Conservation (phyloP, 2,329 filamentous ascomycete species). For the Cytospora piceae region DNA sequence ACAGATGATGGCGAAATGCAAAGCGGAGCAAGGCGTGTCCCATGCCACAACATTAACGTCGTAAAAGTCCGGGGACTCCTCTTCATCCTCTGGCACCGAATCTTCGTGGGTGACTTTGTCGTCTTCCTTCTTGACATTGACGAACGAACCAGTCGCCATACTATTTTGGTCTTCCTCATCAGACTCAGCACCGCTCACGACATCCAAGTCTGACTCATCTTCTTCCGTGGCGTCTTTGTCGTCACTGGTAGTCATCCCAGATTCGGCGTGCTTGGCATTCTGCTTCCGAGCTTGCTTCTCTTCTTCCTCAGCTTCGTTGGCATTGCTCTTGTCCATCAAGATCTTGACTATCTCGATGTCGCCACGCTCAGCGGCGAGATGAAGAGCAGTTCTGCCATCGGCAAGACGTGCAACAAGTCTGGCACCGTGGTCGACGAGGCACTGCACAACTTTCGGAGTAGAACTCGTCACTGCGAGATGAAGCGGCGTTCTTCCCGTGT, state of each 20-base stretch:
- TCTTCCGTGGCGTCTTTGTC: conserved; percentile 42
- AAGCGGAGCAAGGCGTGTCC: conserved; percentile 73
- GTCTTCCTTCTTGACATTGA: conserved; percentile 62
- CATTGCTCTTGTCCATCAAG: conserved; percentile 72
- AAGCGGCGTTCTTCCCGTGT: conserved; percentile 77
- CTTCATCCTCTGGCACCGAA: conserved; percentile 57
- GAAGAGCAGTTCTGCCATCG: conserved; percentile 81
- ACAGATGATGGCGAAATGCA: conserved; percentile 78
- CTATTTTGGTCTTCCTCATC: conserved; percentile 57
- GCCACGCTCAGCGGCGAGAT: conserved; percentile 76
- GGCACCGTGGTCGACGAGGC: conserved; percentile 72
- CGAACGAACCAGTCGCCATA: conserved; percentile 71
- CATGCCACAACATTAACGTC: conserved; percentile 79
- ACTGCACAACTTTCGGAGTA: conserved; percentile 70
- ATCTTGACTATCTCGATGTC: conserved; percentile 69
- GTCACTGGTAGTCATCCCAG: conserved; percentile 33
- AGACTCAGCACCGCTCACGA: conserved; percentile 48
- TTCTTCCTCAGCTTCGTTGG: conserved; percentile 71
- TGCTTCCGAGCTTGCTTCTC: conserved; percentile 58
- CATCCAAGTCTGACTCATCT: conserved; percentile 48
- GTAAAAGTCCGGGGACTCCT: conserved; percentile 77
- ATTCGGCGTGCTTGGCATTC: conserved; percentile 36
- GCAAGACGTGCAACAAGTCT: conserved; percentile 74
- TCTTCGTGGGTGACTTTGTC: conserved; percentile 37
- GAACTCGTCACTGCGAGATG: conserved; percentile 75